Conservation (phyloP, 257 asterid genomes). For the Cruciata laevipes region DNA sequence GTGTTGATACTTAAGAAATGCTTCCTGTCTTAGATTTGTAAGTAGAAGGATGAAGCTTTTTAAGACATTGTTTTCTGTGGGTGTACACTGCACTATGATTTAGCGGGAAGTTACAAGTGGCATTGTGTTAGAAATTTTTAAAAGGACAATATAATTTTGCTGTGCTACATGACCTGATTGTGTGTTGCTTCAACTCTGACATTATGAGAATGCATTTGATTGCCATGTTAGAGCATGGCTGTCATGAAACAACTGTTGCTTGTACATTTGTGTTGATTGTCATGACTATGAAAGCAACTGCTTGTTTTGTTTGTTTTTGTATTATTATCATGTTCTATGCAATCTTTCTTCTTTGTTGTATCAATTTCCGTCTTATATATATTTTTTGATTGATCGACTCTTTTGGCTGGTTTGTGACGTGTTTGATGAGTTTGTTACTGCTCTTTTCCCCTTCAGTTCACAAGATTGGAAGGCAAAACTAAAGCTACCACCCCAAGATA, state of each 20-base stretch:
- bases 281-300: background rate
- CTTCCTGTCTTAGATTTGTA: background rate
- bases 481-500: conserved; percentile 62
- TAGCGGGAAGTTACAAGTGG: too few species aligned
- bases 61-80: too few species aligned
- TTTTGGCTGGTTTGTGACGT: background rate
- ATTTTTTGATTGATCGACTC: background rate
- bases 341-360: background rate
- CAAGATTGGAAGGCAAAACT: conserved; percentile 80
- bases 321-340: too few species aligned
- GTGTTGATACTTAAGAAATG: background rate
- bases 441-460: conserved; percentile 35
- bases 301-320: background rate
- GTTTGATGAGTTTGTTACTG: conserved; percentile 2
- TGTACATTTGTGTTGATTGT: background rate
- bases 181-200: too few species aligned
- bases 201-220: background rate
- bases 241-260: background rate
- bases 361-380: background rate
- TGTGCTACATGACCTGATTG: background rate
- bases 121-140: too few species aligned
- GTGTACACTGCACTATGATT: too few species aligned
- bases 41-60: background rate
- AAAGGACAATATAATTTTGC: background rate
- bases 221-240: background rate